A percentile compares a stretch with the other conserved stretches of the same genome.
These are phyloP conservation scores for Lipomyces spencermartinsiae DNA, from an alignment of 805 yeast species.

Conservation along the genomic window DNA sequence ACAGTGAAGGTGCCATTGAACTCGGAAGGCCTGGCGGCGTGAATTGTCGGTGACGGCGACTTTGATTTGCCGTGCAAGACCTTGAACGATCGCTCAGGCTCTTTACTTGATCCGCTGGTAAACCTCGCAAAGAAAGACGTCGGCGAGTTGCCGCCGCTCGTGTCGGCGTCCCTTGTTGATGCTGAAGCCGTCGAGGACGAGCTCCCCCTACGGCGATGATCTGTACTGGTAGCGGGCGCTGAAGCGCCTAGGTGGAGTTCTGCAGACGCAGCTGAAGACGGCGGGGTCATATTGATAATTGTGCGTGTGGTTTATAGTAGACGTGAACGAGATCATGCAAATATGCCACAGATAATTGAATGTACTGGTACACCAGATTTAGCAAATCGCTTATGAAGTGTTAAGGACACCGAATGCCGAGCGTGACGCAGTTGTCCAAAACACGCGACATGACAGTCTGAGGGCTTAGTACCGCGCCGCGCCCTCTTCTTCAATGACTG, in stretches of 20 bases:
- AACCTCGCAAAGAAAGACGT: conserved; percentile 25
- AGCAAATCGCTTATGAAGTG: neutral
- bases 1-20: conserved; percentile 62
- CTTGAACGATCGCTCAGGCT: conserved; percentile 7
- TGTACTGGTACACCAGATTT: neutral
- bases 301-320: neutral
- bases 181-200: neutral
- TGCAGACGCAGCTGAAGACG: neutral
- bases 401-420: neutral
- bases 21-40: conserved; percentile 50
- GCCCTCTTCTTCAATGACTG: no score
- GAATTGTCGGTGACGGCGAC: conserved; percentile 5
- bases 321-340: neutral
- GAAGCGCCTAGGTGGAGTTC: neutral
- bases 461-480: neutral
- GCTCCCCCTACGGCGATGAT: conserved; percentile 11
- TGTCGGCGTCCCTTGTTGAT: neutral
- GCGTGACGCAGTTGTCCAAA: neutral
- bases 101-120: conserved; percentile 6
- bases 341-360: neutral
- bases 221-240: conserved; percentile 10
- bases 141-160: conserved; percentile 7
- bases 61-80: conserved; percentile 2
- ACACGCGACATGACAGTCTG: neutral
- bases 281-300: neutral